Conservation (phyloP, 73 alveolate species). For the Loxodes magnus region DNA sequence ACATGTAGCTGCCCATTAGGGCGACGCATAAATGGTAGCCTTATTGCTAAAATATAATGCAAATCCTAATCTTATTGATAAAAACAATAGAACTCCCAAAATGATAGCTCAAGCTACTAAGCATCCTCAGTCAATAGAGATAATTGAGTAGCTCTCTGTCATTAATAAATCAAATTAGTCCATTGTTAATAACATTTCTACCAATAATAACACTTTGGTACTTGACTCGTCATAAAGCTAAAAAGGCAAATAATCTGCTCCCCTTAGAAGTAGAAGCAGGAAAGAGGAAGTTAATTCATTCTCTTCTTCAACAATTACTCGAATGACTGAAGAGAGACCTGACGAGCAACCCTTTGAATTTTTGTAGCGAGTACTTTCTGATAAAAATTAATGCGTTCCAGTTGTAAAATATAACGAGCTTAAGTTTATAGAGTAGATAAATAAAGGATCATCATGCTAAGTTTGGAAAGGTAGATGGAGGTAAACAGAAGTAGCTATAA, state of each 20-base stretch:
- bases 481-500: neutral
- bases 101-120: neutral
- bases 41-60: neutral
- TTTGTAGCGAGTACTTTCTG: too few species aligned
- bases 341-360: too few species aligned
- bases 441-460: neutral
- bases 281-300: too few species aligned
- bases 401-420: neutral
- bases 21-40: neutral
- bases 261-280: neutral
- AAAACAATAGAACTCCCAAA: neutral
- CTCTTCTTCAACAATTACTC: neutral
- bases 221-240: neutral
- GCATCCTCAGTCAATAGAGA: neutral
- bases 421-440: neutral
- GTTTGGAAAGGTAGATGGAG: neutral
- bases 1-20: neutral
- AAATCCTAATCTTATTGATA: neutral
- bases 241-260: neutral
- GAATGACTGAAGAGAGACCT: neutral
- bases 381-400: too few species aligned
- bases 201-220: too few species aligned
- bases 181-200: neutral
- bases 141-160: neutral
- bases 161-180: neutral